Base-by-base conservation (phyloP, 176 grass and related monocot species). In the Stipa capillata region DNA sequence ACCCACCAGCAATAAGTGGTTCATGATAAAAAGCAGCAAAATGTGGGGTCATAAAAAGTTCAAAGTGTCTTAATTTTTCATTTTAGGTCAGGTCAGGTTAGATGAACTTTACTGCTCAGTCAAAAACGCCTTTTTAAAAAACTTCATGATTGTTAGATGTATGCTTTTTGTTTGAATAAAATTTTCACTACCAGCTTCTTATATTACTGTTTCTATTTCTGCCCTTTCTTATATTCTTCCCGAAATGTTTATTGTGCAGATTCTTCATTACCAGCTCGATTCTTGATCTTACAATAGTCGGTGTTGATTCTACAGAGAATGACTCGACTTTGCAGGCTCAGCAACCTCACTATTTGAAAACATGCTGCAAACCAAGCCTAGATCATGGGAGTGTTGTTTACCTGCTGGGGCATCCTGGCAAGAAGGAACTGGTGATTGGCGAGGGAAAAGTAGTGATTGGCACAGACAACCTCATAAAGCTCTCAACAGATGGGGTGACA, bases 261-360 rank as follows among this genome's bases (percentile, higher is more conserved):
- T 97, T 97, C 82, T 97, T 97, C 75, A 91, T 97, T 42, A 97
- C 89, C 60, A 97, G 91, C 83, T 94, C 94, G 23, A 80, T 91
- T 81, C 91, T 94, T 77, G 94, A 97, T 77, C 89, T 97, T 73
- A 97, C 94, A 61, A 97, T 97, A 43, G 94, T 97, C 15, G 89
- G 94, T 24, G 81, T 97, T 66, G 94, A 97, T 89, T 87, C 83
- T 84, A 25, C 79, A 51, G 91, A 94, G 59, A 61, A 44, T 37
- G 89, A 97, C 11, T 84, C 84, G 0, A 72, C 49, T 54, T 32
- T 73, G 59, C 81, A 81, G 58, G 79, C 79, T 28, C 88, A 87
- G 35, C 94, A 89, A 54, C 84, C 86, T 70, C 81, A 91, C 40
- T 89, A 89, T 59, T 64, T 97, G 82, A 97, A 94, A 87, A 97